A percentile compares a stretch with the other conserved stretches of the same genome.
phyloP scores from a whole-genome alignment of 306 rosid genomes.

The Quillaja saponaria region DNA sequence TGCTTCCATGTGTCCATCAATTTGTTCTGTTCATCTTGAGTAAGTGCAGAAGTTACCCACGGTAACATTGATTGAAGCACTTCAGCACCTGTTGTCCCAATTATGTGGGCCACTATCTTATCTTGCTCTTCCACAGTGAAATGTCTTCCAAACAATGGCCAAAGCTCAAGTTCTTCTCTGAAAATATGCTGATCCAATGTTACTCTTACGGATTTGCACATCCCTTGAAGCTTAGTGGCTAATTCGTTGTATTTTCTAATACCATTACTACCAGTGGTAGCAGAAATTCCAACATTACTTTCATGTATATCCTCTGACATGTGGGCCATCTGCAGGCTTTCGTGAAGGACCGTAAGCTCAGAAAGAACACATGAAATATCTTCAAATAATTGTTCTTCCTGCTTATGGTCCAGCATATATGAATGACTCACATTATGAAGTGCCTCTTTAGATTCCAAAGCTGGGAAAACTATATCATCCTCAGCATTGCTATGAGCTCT shows the following conservation, averaged over 20 bases:
- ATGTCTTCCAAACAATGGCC: constrained; percentile 95
- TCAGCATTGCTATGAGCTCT: constrained; percentile 99
- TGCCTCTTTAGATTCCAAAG: constrained; percentile 93
- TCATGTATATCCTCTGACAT: constrained; percentile 45
- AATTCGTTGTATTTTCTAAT: constrained; percentile 74
- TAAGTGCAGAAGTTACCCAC: constrained; percentile 98
- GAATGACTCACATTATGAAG: constrained; percentile 99
- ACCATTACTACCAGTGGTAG: constrained; percentile 41
- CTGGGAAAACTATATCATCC: constrained; percentile 98
- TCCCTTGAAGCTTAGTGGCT: constrained; percentile 98
- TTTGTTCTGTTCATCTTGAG: constrained; percentile 94
- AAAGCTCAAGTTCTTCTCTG: constrained; percentile 95
- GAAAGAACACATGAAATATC: constrained; percentile 79
- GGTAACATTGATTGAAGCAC: constrained; percentile 99
- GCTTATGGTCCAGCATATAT: constrained; percentile 89
- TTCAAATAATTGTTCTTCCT: constrained; percentile 89
- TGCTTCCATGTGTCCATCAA: constrained; percentile 99
- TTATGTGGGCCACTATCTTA: constrained; percentile 89
- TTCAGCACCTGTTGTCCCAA: constrained; percentile 99
- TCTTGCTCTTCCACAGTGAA: constrained; percentile 98
- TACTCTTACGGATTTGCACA: constrained; percentile 93
- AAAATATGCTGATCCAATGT: constrained; percentile 94
- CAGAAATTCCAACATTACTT: constrained; percentile 39
- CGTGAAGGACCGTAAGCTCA: constrained; percentile 84
- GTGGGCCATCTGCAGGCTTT: constrained; percentile 49